phyloP scores from a whole-genome alignment of 257 asterid species.

The Nicotiana tabacum region DNA sequence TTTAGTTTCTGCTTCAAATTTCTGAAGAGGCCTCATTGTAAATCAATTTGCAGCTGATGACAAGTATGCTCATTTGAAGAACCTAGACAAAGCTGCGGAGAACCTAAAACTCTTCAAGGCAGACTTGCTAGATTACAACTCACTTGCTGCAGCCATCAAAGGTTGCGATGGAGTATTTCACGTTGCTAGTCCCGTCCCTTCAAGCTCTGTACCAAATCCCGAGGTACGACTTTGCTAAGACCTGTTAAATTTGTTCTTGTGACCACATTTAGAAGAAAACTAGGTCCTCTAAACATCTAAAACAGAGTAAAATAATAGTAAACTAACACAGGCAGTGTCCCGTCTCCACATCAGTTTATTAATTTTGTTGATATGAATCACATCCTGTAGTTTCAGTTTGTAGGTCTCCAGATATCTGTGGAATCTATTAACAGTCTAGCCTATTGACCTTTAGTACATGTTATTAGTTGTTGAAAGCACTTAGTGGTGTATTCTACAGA shows the following conservation, averaged over 20 bases:
- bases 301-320: neutral
- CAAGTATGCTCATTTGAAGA: conserved; percentile 52
- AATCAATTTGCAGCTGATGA: conserved; percentile 36
- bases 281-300: neutral
- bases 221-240: conserved; percentile 32
- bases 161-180: conserved; percentile 84
- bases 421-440: neutral
- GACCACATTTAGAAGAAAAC: neutral
- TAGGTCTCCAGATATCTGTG: neutral
- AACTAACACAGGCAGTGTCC: neutral
- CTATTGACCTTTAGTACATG: neutral
- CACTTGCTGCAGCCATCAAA: conserved; percentile 52
- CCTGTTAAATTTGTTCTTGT: neutral
- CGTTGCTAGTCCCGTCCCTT: conserved; percentile 79
- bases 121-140: conserved; percentile 60
- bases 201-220: conserved; percentile 51
- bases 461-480: neutral
- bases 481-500: neutral
- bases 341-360: neutral
- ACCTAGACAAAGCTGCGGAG: conserved; percentile 46
- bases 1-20: neutral
- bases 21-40: neutral
- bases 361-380: neutral
- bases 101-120: conserved; percentile 59
- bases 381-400: neutral